phyloP scores from a whole-genome alignment of 208 protist species.

The Lotmaria passim region DNA sequence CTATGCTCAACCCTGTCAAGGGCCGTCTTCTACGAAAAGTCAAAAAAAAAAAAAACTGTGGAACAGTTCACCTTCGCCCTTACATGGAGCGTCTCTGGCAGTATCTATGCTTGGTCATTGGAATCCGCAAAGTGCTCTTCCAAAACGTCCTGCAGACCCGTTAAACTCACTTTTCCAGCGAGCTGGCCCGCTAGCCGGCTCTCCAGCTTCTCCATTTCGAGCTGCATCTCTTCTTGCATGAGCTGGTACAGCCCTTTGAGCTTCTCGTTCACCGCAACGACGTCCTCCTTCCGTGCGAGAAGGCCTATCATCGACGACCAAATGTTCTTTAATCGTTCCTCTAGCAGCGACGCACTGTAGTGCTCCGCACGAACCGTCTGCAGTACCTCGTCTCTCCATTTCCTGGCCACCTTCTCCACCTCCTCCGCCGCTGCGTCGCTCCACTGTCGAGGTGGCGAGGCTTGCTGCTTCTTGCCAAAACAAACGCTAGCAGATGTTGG shows the following conservation, averaged over 20 bases:
- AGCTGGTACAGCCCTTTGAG: slow-evolving; percentile 50
- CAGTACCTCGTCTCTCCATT: slow-evolving; percentile 25
- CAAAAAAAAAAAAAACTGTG: too few species aligned
- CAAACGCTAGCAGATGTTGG: too few species aligned
- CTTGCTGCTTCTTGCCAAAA: too few species aligned
- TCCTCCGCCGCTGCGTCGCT: not conserved
- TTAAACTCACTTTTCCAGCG: slow-evolving; percentile 61
- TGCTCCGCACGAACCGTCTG: slow-evolving; percentile 21
- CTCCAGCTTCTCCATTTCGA: slow-evolving; percentile 39
- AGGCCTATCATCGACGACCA: slow-evolving; percentile 68
- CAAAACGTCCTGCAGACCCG: slow-evolving; percentile 65
- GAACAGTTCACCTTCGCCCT: too few species aligned
- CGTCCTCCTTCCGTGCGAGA: slow-evolving; percentile 74
- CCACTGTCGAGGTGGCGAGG: not conserved
- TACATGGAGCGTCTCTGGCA: not conserved
- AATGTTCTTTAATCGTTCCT: slow-evolving; percentile 77
- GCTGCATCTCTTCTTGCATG: slow-evolving; percentile 46
- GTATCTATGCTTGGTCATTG: not conserved
- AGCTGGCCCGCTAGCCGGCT: slow-evolving; percentile 49
- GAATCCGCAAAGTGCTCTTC: slow-evolving; percentile 27
- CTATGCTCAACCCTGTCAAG: not conserved
- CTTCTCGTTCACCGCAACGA: slow-evolving; percentile 60
- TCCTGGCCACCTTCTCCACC: not conserved
- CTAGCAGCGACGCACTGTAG: slow-evolving; percentile 55
- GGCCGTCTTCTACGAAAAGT: not conserved